Conservation (phyloP, 192 early-diverging fungal species). For the Entomortierella beljakovae region DNA sequence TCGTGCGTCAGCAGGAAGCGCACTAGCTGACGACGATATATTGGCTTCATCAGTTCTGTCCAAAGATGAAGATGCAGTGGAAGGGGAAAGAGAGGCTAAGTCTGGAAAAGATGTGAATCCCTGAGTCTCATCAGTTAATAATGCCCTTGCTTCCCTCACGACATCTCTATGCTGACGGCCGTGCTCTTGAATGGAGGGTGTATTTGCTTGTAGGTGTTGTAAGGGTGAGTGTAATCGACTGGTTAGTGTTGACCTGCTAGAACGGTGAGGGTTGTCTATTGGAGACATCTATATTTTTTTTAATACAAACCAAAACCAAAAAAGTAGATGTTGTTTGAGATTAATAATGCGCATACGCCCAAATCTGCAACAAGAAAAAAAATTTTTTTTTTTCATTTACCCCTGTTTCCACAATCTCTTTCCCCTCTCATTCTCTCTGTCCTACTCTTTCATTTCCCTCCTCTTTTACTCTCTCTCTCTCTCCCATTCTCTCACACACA, state of each 20-base stretch:
- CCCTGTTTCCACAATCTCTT: neutral
- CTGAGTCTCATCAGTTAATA: neutral
- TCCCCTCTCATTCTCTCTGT: neutral
- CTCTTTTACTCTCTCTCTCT: too few species aligned
- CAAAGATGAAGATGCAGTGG: neutral
- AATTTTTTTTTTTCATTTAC: too few species aligned
- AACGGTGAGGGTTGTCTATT: neutral
- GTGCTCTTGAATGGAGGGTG: neutral
- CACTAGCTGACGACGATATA: too few species aligned
- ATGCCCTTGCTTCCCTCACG: neutral
- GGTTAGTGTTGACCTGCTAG: neutral
- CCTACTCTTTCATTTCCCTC: constrained; percentile 14
- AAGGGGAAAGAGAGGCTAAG: neutral
- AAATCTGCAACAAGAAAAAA: too few species aligned
- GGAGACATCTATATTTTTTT: neutral
- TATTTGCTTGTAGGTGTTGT: neutral
- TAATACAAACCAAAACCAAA: too few species aligned
- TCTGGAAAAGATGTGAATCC: constrained; percentile 6
- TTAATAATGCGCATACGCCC: too few species aligned
- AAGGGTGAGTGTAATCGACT: neutral
- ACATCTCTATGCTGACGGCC: neutral
- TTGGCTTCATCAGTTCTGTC: neutral
- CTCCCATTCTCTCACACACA: neutral
- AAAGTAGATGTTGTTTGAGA: too few species aligned
- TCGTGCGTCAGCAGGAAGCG: neutral